Evolutionary conservation across 2,329 filamentous ascomycete genomes (phyloP), one percentile per base, ranked within the genome.

Genomic region (Calycina herbarum): DNA sequence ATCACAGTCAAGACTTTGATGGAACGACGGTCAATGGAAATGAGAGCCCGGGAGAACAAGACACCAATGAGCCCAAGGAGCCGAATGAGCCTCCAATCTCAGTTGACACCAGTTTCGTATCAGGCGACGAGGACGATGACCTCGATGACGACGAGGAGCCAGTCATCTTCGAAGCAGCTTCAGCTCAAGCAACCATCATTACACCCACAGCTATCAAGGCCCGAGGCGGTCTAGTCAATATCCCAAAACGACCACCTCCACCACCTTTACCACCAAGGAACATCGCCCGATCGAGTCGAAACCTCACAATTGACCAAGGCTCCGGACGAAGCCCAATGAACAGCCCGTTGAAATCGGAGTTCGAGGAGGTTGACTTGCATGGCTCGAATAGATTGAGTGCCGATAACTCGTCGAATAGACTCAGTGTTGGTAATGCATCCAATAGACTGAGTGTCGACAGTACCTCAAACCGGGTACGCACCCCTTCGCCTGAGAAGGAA

Each of bases 221-320:
- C 48, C 90, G 91, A 74, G 92, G 93, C 29, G 89, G 90, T 61
- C 82, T 97, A 61, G 92, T 97, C 33, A 93, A 87, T 57, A 96
- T 97, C 66, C 88, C 91, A 13, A 96, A 94, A 79, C 86, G 93
- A 42, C 78, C 89, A 1, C 86, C 92, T 0, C 93, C 94, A 1
- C 88, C 91, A 8, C 83, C 74, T 24, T 59, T 97, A 13, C 94
- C 94, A 1, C 83, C 86, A 2, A 84, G 93, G 59, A 96, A 91
- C 74, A 90, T 92, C 0, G 88, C 88, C 10, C 68, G 75, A 68
- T 59, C 61, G 8, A 73, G 68, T 54, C 74, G 62, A 62, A 57
- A 45, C 65, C 65, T 63, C 48, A 76, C 73, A 66, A 66, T 73
- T 33, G 72, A 73, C 48, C 67, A 74, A 54, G 68, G 63, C 2